These are phyloP conservation scores for Globisporangium splendens DNA, from an alignment of 352 stramenopile genomes.

Conservation along the genomic window DNA sequence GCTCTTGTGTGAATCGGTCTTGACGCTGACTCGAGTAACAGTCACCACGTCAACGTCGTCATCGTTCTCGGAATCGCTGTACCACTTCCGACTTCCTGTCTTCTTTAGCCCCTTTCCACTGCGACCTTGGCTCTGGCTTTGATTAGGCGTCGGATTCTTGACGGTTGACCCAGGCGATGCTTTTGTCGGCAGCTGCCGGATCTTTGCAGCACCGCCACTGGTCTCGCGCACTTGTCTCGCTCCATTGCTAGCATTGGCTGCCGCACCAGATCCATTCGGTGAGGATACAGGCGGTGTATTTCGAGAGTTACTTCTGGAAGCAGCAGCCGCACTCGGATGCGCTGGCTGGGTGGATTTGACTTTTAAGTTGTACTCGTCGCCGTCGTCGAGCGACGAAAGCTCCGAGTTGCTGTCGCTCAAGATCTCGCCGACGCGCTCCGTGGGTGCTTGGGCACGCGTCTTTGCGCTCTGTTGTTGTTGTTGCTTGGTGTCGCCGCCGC, in stretches of 20 bases:
- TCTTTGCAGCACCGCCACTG: conserved; percentile 10
- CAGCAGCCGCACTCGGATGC: conserved; percentile 5
- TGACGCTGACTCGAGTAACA: neutral
- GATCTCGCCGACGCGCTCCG: conserved; percentile 43
- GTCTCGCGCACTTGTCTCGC: neutral
- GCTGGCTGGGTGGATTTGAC: neutral
- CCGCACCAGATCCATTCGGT: neutral
- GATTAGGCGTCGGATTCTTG: conserved; percentile 2
- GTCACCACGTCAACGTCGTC: conserved; percentile 14
- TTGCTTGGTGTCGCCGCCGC: neutral
- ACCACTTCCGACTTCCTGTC: conserved; percentile 37
- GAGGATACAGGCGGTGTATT: neutral
- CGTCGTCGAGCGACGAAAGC: conserved; percentile 25
- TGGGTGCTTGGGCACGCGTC: neutral
- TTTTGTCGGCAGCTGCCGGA: conserved; percentile 13
- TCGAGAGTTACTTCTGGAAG: conserved; percentile 18
- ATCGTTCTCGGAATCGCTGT: conserved; percentile 48
- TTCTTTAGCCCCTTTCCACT: conserved; percentile 21
- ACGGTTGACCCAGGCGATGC: conserved; percentile 7
- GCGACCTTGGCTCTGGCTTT: conserved; percentile 6
- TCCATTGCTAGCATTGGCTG: neutral
- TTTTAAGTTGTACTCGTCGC: neutral
- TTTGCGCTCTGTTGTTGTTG: neutral
- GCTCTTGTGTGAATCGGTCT: neutral
- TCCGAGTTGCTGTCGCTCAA: conserved; percentile 60